These are phyloP conservation scores for Diplotaxis tenuifolia DNA, from an alignment of 345 rosid genomes.

Conservation along the genomic window DNA sequence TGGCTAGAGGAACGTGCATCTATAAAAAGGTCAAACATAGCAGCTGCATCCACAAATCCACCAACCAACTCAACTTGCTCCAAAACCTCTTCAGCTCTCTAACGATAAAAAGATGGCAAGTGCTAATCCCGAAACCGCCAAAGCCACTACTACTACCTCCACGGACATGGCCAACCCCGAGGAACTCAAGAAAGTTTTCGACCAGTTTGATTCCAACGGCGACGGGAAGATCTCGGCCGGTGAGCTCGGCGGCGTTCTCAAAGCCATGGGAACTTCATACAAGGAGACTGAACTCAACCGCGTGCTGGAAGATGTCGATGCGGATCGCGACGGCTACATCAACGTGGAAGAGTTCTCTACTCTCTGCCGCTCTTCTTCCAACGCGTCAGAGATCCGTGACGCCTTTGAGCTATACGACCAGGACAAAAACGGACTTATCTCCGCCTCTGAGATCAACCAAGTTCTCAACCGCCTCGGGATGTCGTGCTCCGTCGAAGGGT, in stretches of 20 bases:
- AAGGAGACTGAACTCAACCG: conserved; percentile 47
- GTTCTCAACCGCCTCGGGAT: conserved; percentile 66
- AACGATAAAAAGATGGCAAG: conserved; percentile 21
- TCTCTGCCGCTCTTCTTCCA: conserved; percentile 55
- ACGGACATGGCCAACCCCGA: conserved; percentile 29
- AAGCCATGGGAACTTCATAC: conserved; percentile 58
- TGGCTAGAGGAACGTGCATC: neutral
- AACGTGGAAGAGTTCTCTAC: conserved; percentile 58
- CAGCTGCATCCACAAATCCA: neutral
- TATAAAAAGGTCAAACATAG: conserved; percentile 19
- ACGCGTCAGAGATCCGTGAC: conserved; percentile 60
- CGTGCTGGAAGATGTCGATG: conserved; percentile 69
- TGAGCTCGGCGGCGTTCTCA: conserved; percentile 68
- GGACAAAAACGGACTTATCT: conserved; percentile 76
- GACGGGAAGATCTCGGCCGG: conserved; percentile 81
- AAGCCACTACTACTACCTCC: conserved; percentile 9
- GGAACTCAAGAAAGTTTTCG: conserved; percentile 61
- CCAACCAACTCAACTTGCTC: neutral
- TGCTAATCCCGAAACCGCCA: conserved; percentile 18
- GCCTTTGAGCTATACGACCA: conserved; percentile 87
- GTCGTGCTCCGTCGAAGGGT: conserved; percentile 63
- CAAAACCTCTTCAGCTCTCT: neutral
- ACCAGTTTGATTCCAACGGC: conserved; percentile 75
- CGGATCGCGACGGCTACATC: conserved; percentile 74
- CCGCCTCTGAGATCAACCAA: conserved; percentile 62